Percentiles rank a stretch among this genome's conserved stretches.
phyloP scores from a whole-genome alignment of 768 basidiomycete genomes.

The Pleurotus platypus region DNA sequence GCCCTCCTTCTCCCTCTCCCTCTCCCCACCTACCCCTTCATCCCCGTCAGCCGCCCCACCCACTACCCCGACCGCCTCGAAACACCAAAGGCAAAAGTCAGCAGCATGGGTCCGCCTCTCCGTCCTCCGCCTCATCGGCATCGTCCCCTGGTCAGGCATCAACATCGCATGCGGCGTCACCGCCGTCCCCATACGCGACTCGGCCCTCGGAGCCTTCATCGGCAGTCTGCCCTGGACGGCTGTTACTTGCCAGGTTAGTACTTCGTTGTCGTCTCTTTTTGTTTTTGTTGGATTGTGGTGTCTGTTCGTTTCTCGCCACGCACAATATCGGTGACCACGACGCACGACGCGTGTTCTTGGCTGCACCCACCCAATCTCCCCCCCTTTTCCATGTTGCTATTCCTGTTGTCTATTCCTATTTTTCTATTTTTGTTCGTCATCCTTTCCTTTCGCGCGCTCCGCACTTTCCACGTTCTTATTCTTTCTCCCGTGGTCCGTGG shows the following conservation, averaged over 20 bases:
- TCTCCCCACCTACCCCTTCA: background rate
- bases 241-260: constrained; percentile 77
- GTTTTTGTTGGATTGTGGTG: constrained; percentile 14
- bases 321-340: background rate
- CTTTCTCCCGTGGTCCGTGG: background rate
- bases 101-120: constrained; percentile 83
- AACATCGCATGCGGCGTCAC: constrained; percentile 95
- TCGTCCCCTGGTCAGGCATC: constrained; percentile 96
- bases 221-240: constrained; percentile 88
- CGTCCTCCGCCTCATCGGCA: constrained; percentile 83
- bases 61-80: constrained; percentile 9
- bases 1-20: too few species aligned
- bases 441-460: background rate
- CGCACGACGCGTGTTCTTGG: constrained; percentile 9
- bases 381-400: too few species aligned
- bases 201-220: constrained; percentile 79
- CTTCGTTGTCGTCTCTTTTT: constrained; percentile 1
- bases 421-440: too few species aligned
- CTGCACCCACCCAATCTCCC: background rate
- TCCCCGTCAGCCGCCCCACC: background rate
- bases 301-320: background rate
- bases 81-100: constrained; percentile 20
- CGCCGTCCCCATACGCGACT: constrained; percentile 72
- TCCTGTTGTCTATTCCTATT: too few species aligned
- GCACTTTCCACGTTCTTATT: background rate